Evolutionary conservation across 306 rosid genomes (phyloP), one percentile per base, ranked within the genome.

Genomic region (Trifolium dubium): DNA sequence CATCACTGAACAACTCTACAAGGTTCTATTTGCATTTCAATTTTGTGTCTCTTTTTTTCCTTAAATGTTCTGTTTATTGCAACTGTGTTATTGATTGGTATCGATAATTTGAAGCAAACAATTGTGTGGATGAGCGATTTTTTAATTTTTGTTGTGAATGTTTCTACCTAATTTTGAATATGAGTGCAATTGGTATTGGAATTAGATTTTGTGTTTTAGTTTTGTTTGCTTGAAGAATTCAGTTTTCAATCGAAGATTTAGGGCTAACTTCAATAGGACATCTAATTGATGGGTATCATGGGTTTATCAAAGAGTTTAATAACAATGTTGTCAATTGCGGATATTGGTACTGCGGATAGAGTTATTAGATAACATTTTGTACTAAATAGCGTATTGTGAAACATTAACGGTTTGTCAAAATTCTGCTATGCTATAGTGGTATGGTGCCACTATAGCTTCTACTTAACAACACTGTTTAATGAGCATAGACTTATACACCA

Each of bases 1-100:
- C 67, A 86, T 92, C 81, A 82, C 92, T 5, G 98, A 92, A 83
- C 97, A 95, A 75, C 98, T 86, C 46, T 84, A 95, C 90, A 95
- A 95, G 99, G 99, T 82, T 64, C 49, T 40, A 41, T 35, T 58
- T 56, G 7, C 7, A 18, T 43, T 56, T 67, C 17, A 12, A 9
- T 43, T 59, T 15, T 64, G 1, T 62, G 2, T 62, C 11, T 44
- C 14, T 12, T 2, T 44, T 19, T 64, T 28, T 43, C 40, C 58
- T 54, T 51, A 51, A 43, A 28, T 67, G 8, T 54, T 18, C 14
- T 23, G 56, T 75, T 23, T 30, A 19, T 8, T 31, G 0, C 8
- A 58, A 59, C 64, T 34, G 4, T 49, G 41, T 8, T 41, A 30
- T 55, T 29, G 23, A 12, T 39, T 23, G 35, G 58, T 64, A 34